These are phyloP conservation scores for Mallotus repandus DNA, from an alignment of 441 rosid species.

Conservation along the genomic window DNA sequence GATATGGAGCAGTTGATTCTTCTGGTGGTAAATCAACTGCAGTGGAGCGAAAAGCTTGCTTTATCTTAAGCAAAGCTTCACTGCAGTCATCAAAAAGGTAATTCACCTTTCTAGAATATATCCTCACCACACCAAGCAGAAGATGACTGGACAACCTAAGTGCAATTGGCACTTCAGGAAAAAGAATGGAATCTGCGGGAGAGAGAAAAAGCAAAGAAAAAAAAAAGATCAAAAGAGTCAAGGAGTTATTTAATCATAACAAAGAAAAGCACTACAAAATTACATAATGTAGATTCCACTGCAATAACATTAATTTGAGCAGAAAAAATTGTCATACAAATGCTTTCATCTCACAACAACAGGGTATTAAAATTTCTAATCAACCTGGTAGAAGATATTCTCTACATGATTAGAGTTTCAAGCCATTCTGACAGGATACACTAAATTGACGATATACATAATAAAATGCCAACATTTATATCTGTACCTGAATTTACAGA, in stretches of 20 bases:
- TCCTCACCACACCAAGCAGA: conserved; percentile 98
- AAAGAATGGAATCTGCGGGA: conserved; percentile 90
- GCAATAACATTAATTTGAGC: background rate
- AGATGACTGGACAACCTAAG: conserved; percentile 97
- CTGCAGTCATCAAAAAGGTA: conserved; percentile 99
- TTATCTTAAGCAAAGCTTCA: conserved; percentile 95
- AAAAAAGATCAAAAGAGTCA: conserved; percentile 9
- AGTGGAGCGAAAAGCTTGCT: conserved; percentile 98
- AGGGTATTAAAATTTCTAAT: background rate
- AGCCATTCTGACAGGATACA: background rate
- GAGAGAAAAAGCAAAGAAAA: conserved; percentile 5
- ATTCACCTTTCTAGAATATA: conserved; percentile 95
- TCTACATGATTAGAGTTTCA: background rate
- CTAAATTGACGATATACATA: background rate
- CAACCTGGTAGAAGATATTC: background rate
- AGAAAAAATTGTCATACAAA: background rate
- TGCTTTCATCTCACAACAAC: background rate
- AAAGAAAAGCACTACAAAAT: background rate
- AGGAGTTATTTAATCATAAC: conserved; percentile 5
- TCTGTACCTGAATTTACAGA: background rate
- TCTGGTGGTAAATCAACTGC: conserved; percentile 99
- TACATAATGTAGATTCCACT: background rate
- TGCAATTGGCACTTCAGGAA: conserved; percentile 97
- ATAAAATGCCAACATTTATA: too few species aligned
- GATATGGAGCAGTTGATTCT: conserved; percentile 98